Evolutionary conservation across 306 rosid species (phyloP), one percentile per base, ranked within the genome.

Genomic region (Dryas alaskensis): DNA sequence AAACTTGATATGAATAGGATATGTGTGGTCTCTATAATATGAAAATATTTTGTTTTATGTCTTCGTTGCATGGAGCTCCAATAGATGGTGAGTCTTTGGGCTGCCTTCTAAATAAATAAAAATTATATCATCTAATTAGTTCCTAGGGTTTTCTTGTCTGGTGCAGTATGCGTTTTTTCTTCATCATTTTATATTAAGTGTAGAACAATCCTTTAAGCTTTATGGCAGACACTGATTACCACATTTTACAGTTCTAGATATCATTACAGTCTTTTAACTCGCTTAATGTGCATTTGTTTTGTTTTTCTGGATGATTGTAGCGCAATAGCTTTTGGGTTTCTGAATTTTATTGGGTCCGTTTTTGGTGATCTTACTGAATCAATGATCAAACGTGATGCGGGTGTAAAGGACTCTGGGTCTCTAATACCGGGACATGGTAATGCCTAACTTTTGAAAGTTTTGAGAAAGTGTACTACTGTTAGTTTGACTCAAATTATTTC

Each of bases 351-450:
- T 22, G 99, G 87, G 42, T 92, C 96, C 69, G 81, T 92, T 55
- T 94, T 91, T 74, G 99, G 99, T 47, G 96, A 94, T 83, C 99
- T 94, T 70, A 94, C 97, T 44, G 97, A 94, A 82, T 94, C 99
- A 46, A 94, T 92, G 99, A 94, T 94, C 84, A 94, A 94, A 79
- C 95, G 97, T 8, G 99, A 94, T 40, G 99, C 99, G 47, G 97
- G 97, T 19, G 99, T 94, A 46, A 94, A 94, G 80, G 99, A 94
- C 78, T 94, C 99, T 22, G 99, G 99, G 64, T 89, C 97, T 60
- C 85, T 92, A 65, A 94, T 94, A 76, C 97, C 97, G 54, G 99
- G 99, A 81, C 99, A 94, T 79, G 99, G 99, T 94, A 88, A 58
- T 60, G 70, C 75, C 81, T 62, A 4, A n/a, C 65, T 69, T 74